A percentile compares a stretch with the other conserved stretches of the same genome.
Conservation (phyloP, 176 grass and related monocot genomes). For the Pharus latifolius region DNA sequence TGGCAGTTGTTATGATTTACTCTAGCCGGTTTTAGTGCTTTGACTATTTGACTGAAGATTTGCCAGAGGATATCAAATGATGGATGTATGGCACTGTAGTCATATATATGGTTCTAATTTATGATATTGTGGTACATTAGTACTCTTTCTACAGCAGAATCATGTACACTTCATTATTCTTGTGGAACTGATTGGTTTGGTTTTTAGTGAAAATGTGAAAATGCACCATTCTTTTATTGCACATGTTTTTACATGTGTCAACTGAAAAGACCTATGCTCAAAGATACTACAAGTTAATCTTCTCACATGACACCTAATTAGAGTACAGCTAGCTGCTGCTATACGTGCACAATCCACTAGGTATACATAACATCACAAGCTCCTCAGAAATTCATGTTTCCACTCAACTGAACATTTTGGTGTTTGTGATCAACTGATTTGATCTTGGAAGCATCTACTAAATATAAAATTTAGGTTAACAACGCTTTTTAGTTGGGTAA, state of each 20-base stretch:
- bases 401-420: too few species aligned
- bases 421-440: not conserved
- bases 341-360: not conserved
- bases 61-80: constrained; percentile 1
- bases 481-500: not conserved
- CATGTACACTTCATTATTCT: not conserved
- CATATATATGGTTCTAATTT: not conserved
- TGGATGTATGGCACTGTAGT: not conserved
- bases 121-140: not conserved
- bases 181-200: not conserved
- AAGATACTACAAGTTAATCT: not conserved
- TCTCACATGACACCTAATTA: not conserved
- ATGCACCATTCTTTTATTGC: too few species aligned
- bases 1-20: not conserved
- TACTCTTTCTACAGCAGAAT: not conserved
- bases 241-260: too few species aligned
- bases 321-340: not conserved
- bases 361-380: too few species aligned
- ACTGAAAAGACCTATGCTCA: not conserved
- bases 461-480: not conserved
- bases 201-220: not conserved
- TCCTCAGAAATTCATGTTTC: too few species aligned
- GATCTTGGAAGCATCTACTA: not conserved
- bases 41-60: constrained; percentile 2
- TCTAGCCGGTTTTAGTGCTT: not conserved